Conservation (phyloP, 129 eudicot species). For the Heracleum sosnowskyi region DNA sequence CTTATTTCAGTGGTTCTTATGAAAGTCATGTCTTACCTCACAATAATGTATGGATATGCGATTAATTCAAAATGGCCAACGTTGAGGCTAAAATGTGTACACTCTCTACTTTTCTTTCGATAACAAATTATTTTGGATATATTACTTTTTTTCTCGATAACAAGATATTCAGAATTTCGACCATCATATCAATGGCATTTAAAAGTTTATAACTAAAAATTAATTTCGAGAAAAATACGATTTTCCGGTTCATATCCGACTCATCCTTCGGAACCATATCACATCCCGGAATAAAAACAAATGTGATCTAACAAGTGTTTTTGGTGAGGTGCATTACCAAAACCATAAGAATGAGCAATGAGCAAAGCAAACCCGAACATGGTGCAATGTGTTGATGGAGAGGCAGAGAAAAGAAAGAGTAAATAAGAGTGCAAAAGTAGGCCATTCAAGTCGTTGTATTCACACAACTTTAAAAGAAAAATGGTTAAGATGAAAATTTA, state of each 20-base stretch:
- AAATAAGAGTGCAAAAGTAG: not conserved
- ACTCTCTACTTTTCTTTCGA: too few relatives aligned
- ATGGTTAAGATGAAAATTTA: not conserved
- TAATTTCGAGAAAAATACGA: too few relatives aligned
- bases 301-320: too few relatives aligned
- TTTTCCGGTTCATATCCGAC: too few relatives aligned
- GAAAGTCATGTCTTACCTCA: constrained; percentile 4
- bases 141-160: too few relatives aligned
- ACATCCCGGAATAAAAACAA: too few relatives aligned
- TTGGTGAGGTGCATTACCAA: not conserved
- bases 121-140: too few relatives aligned
- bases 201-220: too few relatives aligned
- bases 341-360: not conserved
- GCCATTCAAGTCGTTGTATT: not conserved
- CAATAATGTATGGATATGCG: not conserved
- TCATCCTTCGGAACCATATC: too few relatives aligned
- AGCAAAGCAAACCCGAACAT: not conserved
- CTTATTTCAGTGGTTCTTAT: not conserved
- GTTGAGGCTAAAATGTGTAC: constrained; percentile 1
- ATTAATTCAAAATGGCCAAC: not conserved
- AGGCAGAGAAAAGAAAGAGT: not conserved
- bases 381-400: not conserved
- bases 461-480: not conserved
- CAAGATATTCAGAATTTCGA: too few relatives aligned
- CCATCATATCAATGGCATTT: too few relatives aligned